A percentile compares a stretch with the other conserved stretches of the same genome.
These are phyloP conservation scores for Rhynchosporium graminicola DNA, from an alignment of 2,329 filamentous ascomycete species.

Conservation along the genomic window DNA sequence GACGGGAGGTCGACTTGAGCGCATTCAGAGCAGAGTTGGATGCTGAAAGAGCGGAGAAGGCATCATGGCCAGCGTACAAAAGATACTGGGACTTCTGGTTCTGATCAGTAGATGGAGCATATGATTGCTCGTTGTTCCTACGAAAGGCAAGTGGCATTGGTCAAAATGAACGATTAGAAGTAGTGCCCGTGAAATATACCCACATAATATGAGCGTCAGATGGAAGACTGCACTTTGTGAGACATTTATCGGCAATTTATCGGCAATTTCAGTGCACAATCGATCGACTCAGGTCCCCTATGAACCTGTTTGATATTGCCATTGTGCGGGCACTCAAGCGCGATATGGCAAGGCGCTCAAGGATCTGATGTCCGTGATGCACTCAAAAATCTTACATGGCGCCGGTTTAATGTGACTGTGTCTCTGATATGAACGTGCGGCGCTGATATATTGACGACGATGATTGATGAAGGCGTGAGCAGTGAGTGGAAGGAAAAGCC, in stretches of 20 bases:
- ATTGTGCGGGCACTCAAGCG: too few species aligned
- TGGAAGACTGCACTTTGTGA: not conserved
- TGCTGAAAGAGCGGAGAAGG: slow-evolving; percentile 36
- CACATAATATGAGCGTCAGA: slow-evolving; percentile 36
- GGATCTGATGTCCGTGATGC: too few species aligned
- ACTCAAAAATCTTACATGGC: too few species aligned
- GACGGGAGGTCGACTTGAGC: slow-evolving; percentile 38
- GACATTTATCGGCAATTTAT: not conserved
- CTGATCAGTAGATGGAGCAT: not conserved
- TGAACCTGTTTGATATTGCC: too few species aligned
- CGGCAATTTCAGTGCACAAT: not conserved
- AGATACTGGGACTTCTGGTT: slow-evolving; percentile 33
- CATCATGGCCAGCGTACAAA: slow-evolving; percentile 38
- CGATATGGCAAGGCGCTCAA: too few species aligned
- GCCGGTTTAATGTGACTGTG: too few species aligned
- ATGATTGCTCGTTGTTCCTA: not conserved
- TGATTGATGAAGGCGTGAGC: too few species aligned
- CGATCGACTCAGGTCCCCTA: not conserved
- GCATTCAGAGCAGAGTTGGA: slow-evolving; percentile 38
- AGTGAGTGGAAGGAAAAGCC: too few species aligned
- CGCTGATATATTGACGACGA: too few species aligned
- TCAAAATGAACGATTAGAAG: not conserved
- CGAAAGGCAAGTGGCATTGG: not conserved
- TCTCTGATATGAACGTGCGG: too few species aligned
- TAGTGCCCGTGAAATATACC: slow-evolving; percentile 1